Evolutionary conservation across 805 yeast species (phyloP), one percentile per base, ranked within the genome.

Genomic region (Torulaspora delbrueckii): DNA sequence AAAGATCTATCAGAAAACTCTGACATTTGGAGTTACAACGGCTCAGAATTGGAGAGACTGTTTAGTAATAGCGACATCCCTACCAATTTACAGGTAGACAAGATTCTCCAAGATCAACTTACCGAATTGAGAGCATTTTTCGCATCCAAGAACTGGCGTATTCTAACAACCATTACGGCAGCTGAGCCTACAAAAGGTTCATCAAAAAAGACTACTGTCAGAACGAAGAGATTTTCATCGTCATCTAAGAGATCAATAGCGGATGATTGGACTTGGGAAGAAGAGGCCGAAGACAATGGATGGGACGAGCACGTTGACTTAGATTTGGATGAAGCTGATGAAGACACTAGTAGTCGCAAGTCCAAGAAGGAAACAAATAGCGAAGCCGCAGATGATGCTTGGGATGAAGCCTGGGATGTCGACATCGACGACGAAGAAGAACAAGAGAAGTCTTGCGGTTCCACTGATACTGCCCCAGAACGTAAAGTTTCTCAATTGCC

Each of bases 401-500:
- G 63, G 63, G 55, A 56, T 47, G 55, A 47, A 24, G 54, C 47
- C 9, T 57, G 60, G 60, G 56, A 56, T 41, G 34, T 52, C 26
- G 62, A 49, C 23, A 35, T 50, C 23, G 57, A 55, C 18, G 53
- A 45, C 1, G 48, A 36, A 1, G 51, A 39, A 10, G 43, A 36
- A 24, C 19, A 34, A 16, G 27, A 22, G 19, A 19, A 10, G 6
- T 3, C 10, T 9, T 18, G 8, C 9, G n/a, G 12, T 30, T 37
- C 18, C n/a, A n/a, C 8, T 13, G 16, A 26, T 13, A 9, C 14
- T 10, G 10, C 23, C 23, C 8, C 36, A 2, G 23, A 24, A 13
- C 12, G 12, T 7, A 42, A 46, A 23, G 41, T 57, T 2, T 59
- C 66, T 5, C 45, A 48, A 19, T 13, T 61, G 22, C 62, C 65